These are phyloP conservation scores for Solanum clarkiae DNA, from an alignment of 257 asterid genomes.

Conservation along the genomic window DNA sequence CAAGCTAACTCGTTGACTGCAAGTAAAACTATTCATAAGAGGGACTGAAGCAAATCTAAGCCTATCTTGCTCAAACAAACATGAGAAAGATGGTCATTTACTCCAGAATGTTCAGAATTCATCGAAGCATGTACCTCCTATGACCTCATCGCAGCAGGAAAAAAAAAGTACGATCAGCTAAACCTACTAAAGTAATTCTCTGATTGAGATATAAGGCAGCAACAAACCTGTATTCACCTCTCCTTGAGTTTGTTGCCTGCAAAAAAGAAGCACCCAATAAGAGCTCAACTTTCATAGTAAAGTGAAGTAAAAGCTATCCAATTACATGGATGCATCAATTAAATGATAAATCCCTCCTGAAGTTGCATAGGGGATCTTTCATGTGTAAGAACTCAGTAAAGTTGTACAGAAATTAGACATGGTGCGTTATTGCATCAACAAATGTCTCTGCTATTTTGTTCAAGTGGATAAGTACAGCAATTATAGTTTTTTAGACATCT, in stretches of 20 bases:
- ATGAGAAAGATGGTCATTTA: background rate
- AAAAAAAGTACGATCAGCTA: background rate
- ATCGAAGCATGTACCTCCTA: background rate
- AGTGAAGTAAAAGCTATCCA: background rate
- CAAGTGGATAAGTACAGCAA: background rate
- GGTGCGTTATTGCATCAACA: background rate
- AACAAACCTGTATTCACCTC: slow-evolving; percentile 51
- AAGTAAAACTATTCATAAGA: background rate
- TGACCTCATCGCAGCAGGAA: background rate
- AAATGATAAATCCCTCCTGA: background rate
- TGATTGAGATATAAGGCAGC: background rate
- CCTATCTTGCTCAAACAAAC: background rate
- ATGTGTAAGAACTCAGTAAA: background rate
- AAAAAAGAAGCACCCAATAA: slow-evolving; percentile 20
- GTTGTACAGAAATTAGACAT: background rate
- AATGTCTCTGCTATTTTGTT: background rate
- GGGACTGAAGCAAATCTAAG: background rate
- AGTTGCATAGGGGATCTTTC: background rate
- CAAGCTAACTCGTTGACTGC: background rate
- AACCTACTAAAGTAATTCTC: background rate
- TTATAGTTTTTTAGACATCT: background rate
- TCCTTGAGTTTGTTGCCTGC: slow-evolving; percentile 51
- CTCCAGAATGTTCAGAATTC: background rate
- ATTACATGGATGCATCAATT: background rate
- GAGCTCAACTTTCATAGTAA: background rate